These are phyloP conservation scores for Tolypocladium tropicale DNA, from an alignment of 2,329 filamentous ascomycete genomes.

Conservation along the genomic window DNA sequence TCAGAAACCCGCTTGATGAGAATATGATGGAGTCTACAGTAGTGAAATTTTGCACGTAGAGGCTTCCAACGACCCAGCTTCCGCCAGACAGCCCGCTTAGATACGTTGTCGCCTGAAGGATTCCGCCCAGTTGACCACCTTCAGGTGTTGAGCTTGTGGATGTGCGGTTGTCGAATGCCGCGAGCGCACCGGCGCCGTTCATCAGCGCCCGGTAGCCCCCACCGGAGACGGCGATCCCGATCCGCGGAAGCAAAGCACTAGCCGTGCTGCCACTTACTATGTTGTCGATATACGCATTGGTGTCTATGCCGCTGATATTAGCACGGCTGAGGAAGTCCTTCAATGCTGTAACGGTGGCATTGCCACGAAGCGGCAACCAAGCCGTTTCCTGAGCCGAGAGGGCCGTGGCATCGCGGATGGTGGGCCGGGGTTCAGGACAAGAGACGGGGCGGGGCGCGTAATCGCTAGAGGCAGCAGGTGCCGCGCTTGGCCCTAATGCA, in stretches of 20 bases:
- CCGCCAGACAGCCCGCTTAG: constrained; percentile 65
- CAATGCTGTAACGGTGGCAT: constrained; percentile 8
- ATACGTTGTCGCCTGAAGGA: constrained; percentile 69
- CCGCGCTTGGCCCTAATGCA: background rate
- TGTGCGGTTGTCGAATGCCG: constrained; percentile 64
- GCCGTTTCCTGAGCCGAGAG: constrained; percentile 9
- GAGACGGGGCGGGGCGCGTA: constrained; percentile 8
- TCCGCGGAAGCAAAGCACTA: constrained; percentile 25
- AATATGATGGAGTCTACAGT: constrained; percentile 37
- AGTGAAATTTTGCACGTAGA: constrained; percentile 69
- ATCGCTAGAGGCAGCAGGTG: constrained; percentile 2
- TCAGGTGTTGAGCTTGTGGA: constrained; percentile 37
- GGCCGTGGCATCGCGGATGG: constrained; percentile 6
- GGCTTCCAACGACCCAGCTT: constrained; percentile 63
- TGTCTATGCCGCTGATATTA: constrained; percentile 9
- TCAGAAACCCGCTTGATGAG: constrained; percentile 14
- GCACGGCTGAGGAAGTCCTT: constrained; percentile 7
- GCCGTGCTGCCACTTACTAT: constrained; percentile 3
- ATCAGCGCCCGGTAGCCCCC: constrained; percentile 71
- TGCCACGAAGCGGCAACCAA: constrained; percentile 8
- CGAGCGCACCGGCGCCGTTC: constrained; percentile 64
- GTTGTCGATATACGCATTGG: constrained; percentile 7
- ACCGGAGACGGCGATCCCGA: constrained; percentile 65
- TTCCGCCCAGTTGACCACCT: constrained; percentile 46
- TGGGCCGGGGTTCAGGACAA: constrained; percentile 7